Evolutionary conservation across 2,329 filamentous ascomycete species (phyloP).

Genomic region (Fusarium burgessii): DNA sequence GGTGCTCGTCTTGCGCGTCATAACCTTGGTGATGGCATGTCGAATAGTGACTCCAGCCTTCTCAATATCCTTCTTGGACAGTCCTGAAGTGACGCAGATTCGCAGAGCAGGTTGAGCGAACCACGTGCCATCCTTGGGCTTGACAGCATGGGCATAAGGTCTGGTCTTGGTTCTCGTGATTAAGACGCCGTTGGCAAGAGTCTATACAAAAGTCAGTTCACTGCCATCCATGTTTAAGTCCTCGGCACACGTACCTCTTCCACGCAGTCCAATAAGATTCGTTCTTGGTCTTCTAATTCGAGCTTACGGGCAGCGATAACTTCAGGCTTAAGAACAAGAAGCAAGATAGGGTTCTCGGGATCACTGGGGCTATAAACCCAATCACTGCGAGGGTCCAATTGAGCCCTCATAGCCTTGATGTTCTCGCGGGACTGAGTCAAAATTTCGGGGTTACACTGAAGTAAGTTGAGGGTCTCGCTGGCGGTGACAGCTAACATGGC

Average conservation of each 20-base stretch:
- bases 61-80: slow-evolving; percentile 95
- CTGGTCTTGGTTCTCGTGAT: slow-evolving; percentile 87
- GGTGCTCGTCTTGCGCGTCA: slow-evolving; percentile 72
- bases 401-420: slow-evolving; percentile 84
- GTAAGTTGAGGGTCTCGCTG: slow-evolving; percentile 86
- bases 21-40: slow-evolving; percentile 93
- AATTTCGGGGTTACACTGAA: slow-evolving; percentile 89
- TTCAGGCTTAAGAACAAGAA: slow-evolving; percentile 86
- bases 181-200: slow-evolving; percentile 87
- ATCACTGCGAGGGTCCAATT: slow-evolving; percentile 92
- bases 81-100: slow-evolving; percentile 86
- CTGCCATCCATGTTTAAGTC: neutral
- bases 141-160: slow-evolving; percentile 72
- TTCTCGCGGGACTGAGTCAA: slow-evolving; percentile 85
- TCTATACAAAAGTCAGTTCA: slow-evolving; percentile 60
- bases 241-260: slow-evolving; percentile 79
- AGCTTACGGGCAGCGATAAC: slow-evolving; percentile 78
- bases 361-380: slow-evolving; percentile 88
- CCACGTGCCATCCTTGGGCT: slow-evolving; percentile 76
- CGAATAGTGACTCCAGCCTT: slow-evolving; percentile 89
- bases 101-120: slow-evolving; percentile 85
- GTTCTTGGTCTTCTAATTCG: slow-evolving; percentile 81
- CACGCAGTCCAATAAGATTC: slow-evolving; percentile 88
- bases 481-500: slow-evolving; percentile 96
- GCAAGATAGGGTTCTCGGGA: slow-evolving; percentile 86